Evolutionary conservation across 331 rosid species (phyloP), one percentile per base, ranked within the genome.

Genomic region (Malus hybrid): DNA sequence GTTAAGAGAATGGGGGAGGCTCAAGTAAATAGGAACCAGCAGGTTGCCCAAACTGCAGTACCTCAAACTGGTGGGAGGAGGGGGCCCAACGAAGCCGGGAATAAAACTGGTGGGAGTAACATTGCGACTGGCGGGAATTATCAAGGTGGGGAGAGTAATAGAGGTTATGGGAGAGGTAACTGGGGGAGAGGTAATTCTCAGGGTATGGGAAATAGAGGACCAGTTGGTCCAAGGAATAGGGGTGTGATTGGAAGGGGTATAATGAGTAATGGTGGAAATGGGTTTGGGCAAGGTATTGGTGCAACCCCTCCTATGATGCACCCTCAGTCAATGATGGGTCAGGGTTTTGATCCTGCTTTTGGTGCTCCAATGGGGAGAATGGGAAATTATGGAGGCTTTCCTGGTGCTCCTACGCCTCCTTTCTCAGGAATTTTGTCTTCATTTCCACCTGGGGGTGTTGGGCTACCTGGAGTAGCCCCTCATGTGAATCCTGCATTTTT

Each of bases 1-100:
- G 96, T 94, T 34, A 94, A 94, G 91, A 87, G 87, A 74, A 92
- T 94, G 99, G 99, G 99, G 10, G 97, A 92, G 84, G 97, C 97
- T 72, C 97, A 92, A 83, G 82, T 84, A 55, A 87, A 55, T 73
- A 86, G 96, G 77, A 92, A 86, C 80, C 99, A 94, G 65, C 93
- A 86, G 88, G 77, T 61, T 63, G 33, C 81, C 28, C 97, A 79
- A 82, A 12, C 96, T 34, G 7, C 86, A 0, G 70, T 56, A 73
- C 12, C 84, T 9, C 96, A 82, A 64, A 65, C 83, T 62, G 67
- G 34, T 62, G 67, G 67, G 52, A 87, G 99, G 76, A 83, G 97
- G 70, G 96, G 90, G 12, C 86, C 92, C 74, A 84, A 87, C 82
- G 96, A 94, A 27, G 72, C 80, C 4, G 92, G 83, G 50, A 79